Conservation (phyloP, 768 basidiomycete species). For the Serendipita sp. region DNA sequence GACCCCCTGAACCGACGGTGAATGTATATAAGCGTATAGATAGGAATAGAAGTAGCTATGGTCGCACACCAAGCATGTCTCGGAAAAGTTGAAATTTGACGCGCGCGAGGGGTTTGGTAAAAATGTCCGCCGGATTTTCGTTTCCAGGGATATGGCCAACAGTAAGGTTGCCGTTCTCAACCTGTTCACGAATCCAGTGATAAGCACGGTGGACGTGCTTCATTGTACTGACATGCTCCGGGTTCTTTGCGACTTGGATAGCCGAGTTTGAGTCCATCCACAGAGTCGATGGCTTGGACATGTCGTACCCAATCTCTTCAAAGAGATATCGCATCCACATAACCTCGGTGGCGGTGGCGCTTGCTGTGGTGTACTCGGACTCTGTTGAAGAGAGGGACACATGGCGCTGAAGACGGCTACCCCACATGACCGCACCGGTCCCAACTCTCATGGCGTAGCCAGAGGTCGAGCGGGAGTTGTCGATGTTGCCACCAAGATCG, state of each 20-base stretch:
- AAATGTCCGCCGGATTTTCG: background rate
- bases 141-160: background rate
- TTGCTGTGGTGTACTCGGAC: conserved; percentile 18
- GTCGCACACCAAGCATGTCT: background rate
- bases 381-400: conserved; percentile 23
- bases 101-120: background rate
- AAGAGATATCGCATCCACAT: conserved; percentile 16
- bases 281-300: conserved; percentile 15
- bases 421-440: conserved; percentile 25
- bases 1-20: background rate
- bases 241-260: conserved; percentile 18
- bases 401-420: conserved; percentile 23
- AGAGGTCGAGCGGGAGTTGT: conserved; percentile 20
- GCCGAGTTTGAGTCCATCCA: conserved; percentile 24
- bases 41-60: background rate
- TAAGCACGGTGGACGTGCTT: conserved; percentile 22
- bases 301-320: conserved; percentile 11
- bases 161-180: background rate
- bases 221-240: conserved; percentile 18
- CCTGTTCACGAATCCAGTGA: conserved; percentile 17
- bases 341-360: conserved; percentile 13
- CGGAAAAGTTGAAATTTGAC: background rate
- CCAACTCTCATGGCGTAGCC: conserved; percentile 26
- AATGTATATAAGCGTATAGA: background rate
- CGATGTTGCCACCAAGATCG: conserved; percentile 19